Evolutionary conservation across 2,329 filamentous ascomycete genomes (phyloP), one percentile per base, ranked within the genome.

Genomic region (Gnomoniopsis sp.): DNA sequence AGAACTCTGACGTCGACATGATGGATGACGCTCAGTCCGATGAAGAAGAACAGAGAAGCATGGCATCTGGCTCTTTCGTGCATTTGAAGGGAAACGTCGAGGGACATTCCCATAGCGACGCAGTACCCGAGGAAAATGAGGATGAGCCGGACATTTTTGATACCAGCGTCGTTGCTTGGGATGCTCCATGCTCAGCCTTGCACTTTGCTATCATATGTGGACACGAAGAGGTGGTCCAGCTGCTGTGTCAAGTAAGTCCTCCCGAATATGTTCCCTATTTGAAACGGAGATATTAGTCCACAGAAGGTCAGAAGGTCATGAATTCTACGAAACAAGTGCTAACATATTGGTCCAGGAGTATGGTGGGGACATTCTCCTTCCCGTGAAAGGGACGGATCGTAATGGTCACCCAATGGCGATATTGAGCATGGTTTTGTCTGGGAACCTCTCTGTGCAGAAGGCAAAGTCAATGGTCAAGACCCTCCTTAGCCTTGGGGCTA

Each of bases 121-220:
- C 80, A 1, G 73, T 79, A 1, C 76, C 79, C 1, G 82, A 87
- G 6, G 83, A 85, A 7, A 76, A 82, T 22, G 79, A 85, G 1
- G 80, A 88, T 11, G 88, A 89, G 21, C 90, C 90, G 1, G 90
- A 96, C 71, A 82, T 93, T 54, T 93, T 89, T 70, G 86, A 95
- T 64, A 80, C 93, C 60, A 87, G 96, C 64, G 82, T 88, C 1
- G 69, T 89, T n/a, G 85, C 90, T 1, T 96, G 91, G 91, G 91
- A 96, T 65, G 82, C 80, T 6, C 85, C 87, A 4, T 84, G 86
- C 58, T 89, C 88, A 14, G 85, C 91, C 1, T 78, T 96, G 6
- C 91, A 96, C 70, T 79, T 92, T 30, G 91, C 91, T 8, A 91
- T 96, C 61, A 70, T 90, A 1, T 83, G 85, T 60, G 90, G 90